These are phyloP conservation scores for Fusarium nematophilum DNA, from an alignment of 2,329 filamentous ascomycete species.

Conservation along the genomic window DNA sequence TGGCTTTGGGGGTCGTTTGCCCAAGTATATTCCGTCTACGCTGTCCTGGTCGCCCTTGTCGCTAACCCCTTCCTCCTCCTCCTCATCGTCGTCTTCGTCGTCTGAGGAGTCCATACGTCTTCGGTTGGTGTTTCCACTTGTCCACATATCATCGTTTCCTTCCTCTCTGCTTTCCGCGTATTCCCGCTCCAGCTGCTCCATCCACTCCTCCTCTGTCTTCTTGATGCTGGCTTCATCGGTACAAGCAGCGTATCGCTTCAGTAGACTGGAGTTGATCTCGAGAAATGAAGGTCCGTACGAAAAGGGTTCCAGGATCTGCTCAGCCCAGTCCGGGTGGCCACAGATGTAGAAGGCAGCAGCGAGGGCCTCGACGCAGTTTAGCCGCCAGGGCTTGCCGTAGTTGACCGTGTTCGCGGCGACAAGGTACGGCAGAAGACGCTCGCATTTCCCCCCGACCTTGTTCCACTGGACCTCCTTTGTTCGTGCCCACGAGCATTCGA, in stretches of 20 bases:
- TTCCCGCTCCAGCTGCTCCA: conserved; percentile 89
- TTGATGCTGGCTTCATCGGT: conserved; percentile 85
- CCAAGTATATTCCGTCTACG: conserved; percentile 70
- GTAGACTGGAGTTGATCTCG: conserved; percentile 85
- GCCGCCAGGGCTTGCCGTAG: conserved; percentile 92
- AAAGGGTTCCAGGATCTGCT: conserved; percentile 84
- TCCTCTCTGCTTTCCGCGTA: conserved; percentile 82
- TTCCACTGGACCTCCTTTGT: conserved; percentile 91
- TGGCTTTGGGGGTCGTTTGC: conserved; percentile 59
- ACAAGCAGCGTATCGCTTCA: conserved; percentile 88
- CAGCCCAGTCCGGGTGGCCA: conserved; percentile 90
- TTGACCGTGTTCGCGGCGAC: conserved; percentile 98
- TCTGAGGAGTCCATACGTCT: conserved; percentile 63
- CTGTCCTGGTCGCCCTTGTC: conserved; percentile 59
- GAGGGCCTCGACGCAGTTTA: conserved; percentile 96
- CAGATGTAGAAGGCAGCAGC: conserved; percentile 95
- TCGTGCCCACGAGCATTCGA: conserved; percentile 97
- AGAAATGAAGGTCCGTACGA: conserved; percentile 90
- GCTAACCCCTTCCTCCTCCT: conserved; percentile 58
- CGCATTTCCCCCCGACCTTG: conserved; percentile 92
- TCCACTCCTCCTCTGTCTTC: conserved; percentile 85
- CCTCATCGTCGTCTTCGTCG: conserved; percentile 61
- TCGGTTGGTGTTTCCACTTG: conserved; percentile 88
- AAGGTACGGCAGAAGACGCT: conserved; percentile 90
- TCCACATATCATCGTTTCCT: conserved; percentile 83